Evolutionary conservation across 106 monocot genomes (phyloP), one percentile per base, ranked within the genome.

Genomic region (Allium cepa): DNA sequence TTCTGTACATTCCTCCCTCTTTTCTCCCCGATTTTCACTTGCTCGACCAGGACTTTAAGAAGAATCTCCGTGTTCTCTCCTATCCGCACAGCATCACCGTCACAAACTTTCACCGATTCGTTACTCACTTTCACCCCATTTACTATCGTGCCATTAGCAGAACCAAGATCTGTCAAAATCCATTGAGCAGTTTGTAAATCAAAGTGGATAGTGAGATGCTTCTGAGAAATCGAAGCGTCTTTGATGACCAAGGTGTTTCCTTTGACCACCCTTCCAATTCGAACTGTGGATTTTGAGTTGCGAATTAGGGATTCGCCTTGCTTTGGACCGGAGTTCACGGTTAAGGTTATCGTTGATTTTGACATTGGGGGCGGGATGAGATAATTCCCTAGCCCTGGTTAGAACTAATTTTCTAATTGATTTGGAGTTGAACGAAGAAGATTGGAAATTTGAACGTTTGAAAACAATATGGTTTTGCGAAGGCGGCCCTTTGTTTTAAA

Each of bases 171-270:
- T 46, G 70, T 77, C 76, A 92, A 64, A 45, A 68, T 57, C 92
- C 97, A 97, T 14, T 79, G 50, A n/a, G 51, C 63, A 49, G 26
- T 51, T 13, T 62, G 76, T 9, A 52, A 17, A 65, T 49, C 46
- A 77, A 78, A 80, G 10, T 79, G 59, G 71, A 97, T 59, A 72
- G 71, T 8, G 69, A 92, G 77, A 76, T 97, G 96, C 62, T 82
- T 80, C 76, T 99, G 83, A 26, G 97, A 99, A 62, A 90, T 77
- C 69, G 84, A 77, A 4, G 87, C 56, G 67, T 99, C 97, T 56
- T 87, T 89, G 72, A 99, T 74, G 63, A 92, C 76, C 75, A 92
- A 61, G 56, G 75, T 78, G 75, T 99, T 99, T 50, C 97, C 97
- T 56, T 62, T 78, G 48, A 92, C 53, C 14, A 99, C 82, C 14